Conservation (phyloP, 345 rosid genomes). For the Euphorbia lathyris region DNA sequence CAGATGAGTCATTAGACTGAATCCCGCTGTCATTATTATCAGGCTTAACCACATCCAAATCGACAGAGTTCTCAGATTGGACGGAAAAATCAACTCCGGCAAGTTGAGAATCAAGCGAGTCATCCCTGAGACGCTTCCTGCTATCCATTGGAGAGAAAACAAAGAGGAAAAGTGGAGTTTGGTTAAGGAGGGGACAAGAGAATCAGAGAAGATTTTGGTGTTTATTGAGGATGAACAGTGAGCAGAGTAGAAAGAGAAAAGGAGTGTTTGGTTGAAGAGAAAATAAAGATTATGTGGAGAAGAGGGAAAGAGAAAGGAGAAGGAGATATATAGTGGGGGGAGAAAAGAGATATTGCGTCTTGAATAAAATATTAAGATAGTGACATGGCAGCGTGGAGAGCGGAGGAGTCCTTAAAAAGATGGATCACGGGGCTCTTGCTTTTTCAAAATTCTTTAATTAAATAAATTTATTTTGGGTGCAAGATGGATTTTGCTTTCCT, state of each 20-base stretch:
- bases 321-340: conserved; percentile 39
- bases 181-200: background rate
- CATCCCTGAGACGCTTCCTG: conserved; percentile 32
- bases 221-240: background rate
- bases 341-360: conserved; percentile 8
- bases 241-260: background rate
- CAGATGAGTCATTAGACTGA: conserved; percentile 18
- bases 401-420: conserved; percentile 20
- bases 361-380: conserved; percentile 2
- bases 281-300: conserved; percentile 21
- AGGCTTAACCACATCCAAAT: background rate
- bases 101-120: conserved; percentile 31
- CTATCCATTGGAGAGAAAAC: conserved; percentile 9
- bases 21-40: background rate
- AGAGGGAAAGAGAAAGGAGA: conserved; percentile 18
- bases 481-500: background rate
- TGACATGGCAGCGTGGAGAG: conserved; percentile 43
- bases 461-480: background rate
- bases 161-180: background rate
- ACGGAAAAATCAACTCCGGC: conserved; percentile 18
- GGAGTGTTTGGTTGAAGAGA: conserved; percentile 17
- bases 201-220: background rate
- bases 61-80: background rate
- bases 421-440: conserved; percentile 26
- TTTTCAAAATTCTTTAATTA: background rate